Percentiles rank a stretch among this genome's conserved stretches.
These are phyloP conservation scores for Ceratocystis huliohia DNA, from an alignment of 2,329 filamentous ascomycete genomes.

Conservation along the genomic window DNA sequence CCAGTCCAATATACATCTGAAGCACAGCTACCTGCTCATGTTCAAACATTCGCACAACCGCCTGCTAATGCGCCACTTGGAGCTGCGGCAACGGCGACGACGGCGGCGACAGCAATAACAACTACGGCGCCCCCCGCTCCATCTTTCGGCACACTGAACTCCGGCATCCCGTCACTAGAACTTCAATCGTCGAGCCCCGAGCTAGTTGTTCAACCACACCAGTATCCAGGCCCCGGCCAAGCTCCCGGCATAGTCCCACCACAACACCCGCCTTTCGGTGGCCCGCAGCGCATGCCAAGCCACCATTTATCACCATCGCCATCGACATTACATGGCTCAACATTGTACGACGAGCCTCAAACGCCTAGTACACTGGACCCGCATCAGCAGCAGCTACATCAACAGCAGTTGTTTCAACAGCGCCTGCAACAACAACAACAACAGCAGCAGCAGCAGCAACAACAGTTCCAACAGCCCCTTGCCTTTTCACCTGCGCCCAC, in stretches of 20 bases:
- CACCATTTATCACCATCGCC: conserved; percentile 1
- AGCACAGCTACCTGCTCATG: background rate
- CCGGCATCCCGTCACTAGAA: background rate
- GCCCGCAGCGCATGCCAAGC: background rate
- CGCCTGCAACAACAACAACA: background rate
- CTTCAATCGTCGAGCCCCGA: conserved; percentile 7
- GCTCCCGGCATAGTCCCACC: background rate
- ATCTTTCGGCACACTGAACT: background rate
- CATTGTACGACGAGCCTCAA: conserved; percentile 7
- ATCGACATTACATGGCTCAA: background rate
- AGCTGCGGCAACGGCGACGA: no score
- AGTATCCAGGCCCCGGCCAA: background rate
- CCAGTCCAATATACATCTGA: background rate
- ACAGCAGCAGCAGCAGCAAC: background rate
- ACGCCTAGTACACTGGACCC: background rate
- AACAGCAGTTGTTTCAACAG: conserved; percentile 1
- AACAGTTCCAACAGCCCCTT: conserved; percentile 4
- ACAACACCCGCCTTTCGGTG: background rate
- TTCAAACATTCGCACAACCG: no score
- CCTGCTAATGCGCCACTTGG: no score
- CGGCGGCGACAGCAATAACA: background rate
- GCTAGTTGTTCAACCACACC: background rate
- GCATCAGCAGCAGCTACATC: background rate
- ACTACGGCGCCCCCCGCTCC: background rate
- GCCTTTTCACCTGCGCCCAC: background rate